A percentile compares a stretch with the other conserved stretches of the same genome.
Evolutionary conservation across 2,329 filamentous ascomycete genomes (phyloP).

Genomic region (Graphilbum ipis-grandicollis): DNA sequence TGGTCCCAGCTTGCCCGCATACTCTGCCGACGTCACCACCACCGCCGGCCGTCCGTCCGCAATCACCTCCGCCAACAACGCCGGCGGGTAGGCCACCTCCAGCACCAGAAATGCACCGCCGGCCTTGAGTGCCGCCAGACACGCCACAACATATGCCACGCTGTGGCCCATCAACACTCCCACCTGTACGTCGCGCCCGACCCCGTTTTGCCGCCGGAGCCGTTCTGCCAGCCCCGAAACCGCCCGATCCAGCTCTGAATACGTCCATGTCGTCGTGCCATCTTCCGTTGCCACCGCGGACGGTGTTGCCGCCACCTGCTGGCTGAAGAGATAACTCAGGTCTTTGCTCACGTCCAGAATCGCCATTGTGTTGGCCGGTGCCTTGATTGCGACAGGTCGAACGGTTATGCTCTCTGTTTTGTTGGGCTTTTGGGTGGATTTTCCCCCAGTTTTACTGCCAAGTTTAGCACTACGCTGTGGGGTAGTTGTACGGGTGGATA

Average conservation of each 20-base stretch:
- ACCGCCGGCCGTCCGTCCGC: slow-evolving; percentile 57
- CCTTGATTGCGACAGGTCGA: too few relatives aligned
- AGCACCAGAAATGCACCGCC: slow-evolving; percentile 68
- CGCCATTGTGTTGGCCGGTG: not conserved
- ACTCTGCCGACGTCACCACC: slow-evolving; percentile 48
- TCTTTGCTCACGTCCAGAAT: slow-evolving; percentile 53
- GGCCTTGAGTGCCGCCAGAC: slow-evolving; percentile 58
- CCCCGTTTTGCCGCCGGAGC: slow-evolving; percentile 44
- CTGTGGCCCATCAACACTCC: slow-evolving; percentile 61
- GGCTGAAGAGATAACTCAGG: slow-evolving; percentile 51
- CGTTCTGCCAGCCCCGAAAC: slow-evolving; percentile 46
- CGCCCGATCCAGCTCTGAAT: slow-evolving; percentile 51
- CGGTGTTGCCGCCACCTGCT: slow-evolving; percentile 52
- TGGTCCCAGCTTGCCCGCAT: slow-evolving; percentile 47
- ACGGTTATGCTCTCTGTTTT: too few relatives aligned
- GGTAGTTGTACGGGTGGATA: too few relatives aligned
- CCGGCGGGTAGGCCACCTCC: slow-evolving; percentile 61
- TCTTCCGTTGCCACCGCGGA: slow-evolving; percentile 58
- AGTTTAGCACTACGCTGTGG: too few relatives aligned
- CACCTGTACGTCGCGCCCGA: slow-evolving; percentile 56
- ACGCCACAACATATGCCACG: slow-evolving; percentile 64
- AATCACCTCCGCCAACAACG: slow-evolving; percentile 57
- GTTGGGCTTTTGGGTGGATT: too few relatives aligned
- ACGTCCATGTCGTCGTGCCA: slow-evolving; percentile 48
- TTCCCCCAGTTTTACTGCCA: too few relatives aligned